Evolutionary conservation across 495 filamentous ascomycete genomes (phyloP).

Genomic region (Penicillium egyptiacum): DNA sequence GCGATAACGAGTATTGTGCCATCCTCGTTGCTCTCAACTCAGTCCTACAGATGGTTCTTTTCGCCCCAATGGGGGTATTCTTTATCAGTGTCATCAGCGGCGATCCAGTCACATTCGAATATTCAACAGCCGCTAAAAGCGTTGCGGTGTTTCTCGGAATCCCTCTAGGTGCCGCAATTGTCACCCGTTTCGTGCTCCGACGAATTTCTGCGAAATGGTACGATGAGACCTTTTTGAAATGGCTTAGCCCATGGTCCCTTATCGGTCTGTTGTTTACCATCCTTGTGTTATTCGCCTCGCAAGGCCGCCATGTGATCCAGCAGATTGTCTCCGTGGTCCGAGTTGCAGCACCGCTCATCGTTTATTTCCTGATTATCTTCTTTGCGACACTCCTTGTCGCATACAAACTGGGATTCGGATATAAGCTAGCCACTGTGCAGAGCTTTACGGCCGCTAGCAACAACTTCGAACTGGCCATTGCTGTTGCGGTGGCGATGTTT

Average conservation of each 20-base stretch:
- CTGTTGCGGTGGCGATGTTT: constrained; percentile 83
- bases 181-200: constrained; percentile 68
- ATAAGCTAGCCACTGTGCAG: constrained; percentile 72
- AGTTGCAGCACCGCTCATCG: constrained; percentile 74
- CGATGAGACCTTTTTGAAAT: constrained; percentile 66
- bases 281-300: constrained; percentile 78
- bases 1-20: constrained; percentile 82
- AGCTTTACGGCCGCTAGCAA: constrained; percentile 95
- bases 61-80: constrained; percentile 75
- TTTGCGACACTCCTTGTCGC: constrained; percentile 60
- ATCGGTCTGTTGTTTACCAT: constrained; percentile 87
- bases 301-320: constrained; percentile 75
- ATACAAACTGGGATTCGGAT: constrained; percentile 67
- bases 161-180: constrained; percentile 73
- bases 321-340: constrained; percentile 81
- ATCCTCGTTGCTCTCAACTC: constrained; percentile 90
- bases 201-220: constrained; percentile 60
- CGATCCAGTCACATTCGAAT: constrained; percentile 53
- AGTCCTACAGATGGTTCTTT: constrained; percentile 81
- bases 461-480: constrained; percentile 93
- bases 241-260: constrained; percentile 69
- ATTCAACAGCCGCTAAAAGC: constrained; percentile 70
- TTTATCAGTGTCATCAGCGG: constrained; percentile 70
- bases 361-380: constrained; percentile 80
- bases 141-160: constrained; percentile 87